phyloP scores from a whole-genome alignment of 352 stramenopile genomes.

The Phytophthora quininea region DNA sequence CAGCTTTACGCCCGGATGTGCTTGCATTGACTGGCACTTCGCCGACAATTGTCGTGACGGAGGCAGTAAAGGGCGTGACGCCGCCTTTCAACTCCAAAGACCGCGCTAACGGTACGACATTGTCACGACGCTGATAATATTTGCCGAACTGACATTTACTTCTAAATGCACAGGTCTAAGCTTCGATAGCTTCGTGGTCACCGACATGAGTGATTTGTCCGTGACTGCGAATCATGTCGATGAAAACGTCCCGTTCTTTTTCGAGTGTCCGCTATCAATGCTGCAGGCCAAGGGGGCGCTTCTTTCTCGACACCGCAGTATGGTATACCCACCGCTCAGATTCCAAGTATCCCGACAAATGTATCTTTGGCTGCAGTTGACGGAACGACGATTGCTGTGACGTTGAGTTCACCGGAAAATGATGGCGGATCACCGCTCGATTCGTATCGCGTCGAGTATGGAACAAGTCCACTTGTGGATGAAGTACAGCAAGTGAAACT shows the following conservation, averaged over 20 bases:
- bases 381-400: constrained; percentile 85
- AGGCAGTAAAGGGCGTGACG: constrained; percentile 73
- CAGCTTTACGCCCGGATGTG: constrained; percentile 77
- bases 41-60: constrained; percentile 76
- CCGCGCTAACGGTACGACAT: constrained; percentile 61
- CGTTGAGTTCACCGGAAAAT: constrained; percentile 74
- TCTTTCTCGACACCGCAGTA: constrained; percentile 85
- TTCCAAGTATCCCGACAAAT: constrained; percentile 64
- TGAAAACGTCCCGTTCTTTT: constrained; percentile 95
- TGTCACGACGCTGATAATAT: not conserved
- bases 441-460: constrained; percentile 93
- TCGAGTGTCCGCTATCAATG: constrained; percentile 92
- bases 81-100: constrained; percentile 94
- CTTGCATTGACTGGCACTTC: constrained; percentile 90
- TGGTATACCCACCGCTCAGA: constrained; percentile 86
- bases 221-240: constrained; percentile 87
- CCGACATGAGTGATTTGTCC: constrained; percentile 86
- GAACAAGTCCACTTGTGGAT: constrained; percentile 76
- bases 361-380: constrained; percentile 86
- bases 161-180: constrained; percentile 53
- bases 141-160: constrained; percentile 2
- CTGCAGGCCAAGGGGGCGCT: constrained; percentile 68
- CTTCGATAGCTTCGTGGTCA: constrained; percentile 88
- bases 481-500: constrained; percentile 80
- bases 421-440: constrained; percentile 89